A percentile compares a stretch with the other conserved stretches of the same genome.
These are phyloP conservation scores for Erythrobasidium yunnanense DNA, from an alignment of 768 basidiomycete species.

Conservation along the genomic window DNA sequence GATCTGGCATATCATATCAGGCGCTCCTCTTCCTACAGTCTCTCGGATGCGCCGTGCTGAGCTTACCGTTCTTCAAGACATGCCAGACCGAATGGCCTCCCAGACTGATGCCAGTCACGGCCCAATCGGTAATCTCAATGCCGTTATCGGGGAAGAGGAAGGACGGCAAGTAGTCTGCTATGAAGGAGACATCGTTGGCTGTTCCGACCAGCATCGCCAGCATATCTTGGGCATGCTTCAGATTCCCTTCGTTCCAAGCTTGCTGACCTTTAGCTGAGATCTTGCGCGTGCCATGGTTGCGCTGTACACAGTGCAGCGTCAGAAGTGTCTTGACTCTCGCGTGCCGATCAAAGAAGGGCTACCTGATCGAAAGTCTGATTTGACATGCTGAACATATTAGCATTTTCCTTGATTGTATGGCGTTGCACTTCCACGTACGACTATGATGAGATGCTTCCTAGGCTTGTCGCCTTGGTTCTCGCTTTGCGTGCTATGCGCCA, in stretches of 20 bases:
- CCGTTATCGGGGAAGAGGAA: constrained; percentile 63
- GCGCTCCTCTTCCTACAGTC: not conserved
- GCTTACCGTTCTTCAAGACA: constrained; percentile 29
- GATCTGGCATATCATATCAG: too few species aligned
- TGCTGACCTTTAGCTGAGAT: constrained; percentile 5
- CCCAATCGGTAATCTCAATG: constrained; percentile 56
- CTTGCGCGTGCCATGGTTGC: constrained; percentile 23
- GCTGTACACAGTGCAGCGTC: not conserved
- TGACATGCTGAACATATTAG: not conserved
- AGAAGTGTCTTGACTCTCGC: not conserved
- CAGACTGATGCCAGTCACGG: constrained; percentile 62
- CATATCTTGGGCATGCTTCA: constrained; percentile 25
- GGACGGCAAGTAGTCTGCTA: constrained; percentile 67
- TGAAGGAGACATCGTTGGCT: constrained; percentile 61
- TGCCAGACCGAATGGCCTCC: constrained; percentile 81
- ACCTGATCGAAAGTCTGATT: constrained; percentile 22
- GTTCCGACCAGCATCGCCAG: constrained; percentile 41
- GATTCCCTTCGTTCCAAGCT: constrained; percentile 22
- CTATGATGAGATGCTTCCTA: not conserved
- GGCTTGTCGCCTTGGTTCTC: not conserved
- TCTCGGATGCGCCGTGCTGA: not conserved
- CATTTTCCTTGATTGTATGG: not conserved
- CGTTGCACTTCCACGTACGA: not conserved
- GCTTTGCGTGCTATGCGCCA: not conserved
- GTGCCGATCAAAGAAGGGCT: not conserved